Conservation (phyloP, 2,329 filamentous ascomycete genomes). For the Penicillium brevicompactum region DNA sequence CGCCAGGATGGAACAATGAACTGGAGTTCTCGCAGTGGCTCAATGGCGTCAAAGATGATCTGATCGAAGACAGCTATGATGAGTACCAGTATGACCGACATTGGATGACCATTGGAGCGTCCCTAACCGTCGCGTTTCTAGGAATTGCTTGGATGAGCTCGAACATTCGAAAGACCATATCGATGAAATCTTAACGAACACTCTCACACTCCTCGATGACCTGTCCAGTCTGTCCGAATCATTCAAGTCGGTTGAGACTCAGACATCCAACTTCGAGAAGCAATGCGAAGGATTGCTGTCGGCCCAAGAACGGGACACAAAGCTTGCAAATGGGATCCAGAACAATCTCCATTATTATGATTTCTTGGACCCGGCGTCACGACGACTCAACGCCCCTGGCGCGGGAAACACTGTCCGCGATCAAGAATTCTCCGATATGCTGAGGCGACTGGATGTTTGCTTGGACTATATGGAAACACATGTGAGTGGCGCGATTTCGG, state of each 20-base stretch:
- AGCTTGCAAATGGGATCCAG: constrained; percentile 79
- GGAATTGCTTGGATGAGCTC: constrained; percentile 79
- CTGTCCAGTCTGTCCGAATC: constrained; percentile 79
- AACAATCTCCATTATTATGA: constrained; percentile 93
- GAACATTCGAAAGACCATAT: constrained; percentile 80
- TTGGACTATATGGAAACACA: constrained; percentile 90
- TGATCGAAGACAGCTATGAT: constrained; percentile 80
- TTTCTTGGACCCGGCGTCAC: constrained; percentile 87
- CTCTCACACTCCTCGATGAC: constrained; percentile 72
- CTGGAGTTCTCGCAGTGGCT: constrained; percentile 64
- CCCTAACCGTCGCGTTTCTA: constrained; percentile 35
- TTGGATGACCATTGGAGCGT: constrained; percentile 11
- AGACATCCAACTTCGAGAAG: constrained; percentile 89
- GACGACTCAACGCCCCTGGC: constrained; percentile 87
- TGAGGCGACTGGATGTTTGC: constrained; percentile 84
- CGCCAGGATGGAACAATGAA: constrained; percentile 47
- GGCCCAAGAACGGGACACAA: constrained; percentile 77
- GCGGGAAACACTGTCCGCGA: constrained; percentile 83
- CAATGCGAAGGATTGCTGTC: constrained; percentile 86
- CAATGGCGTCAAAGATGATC: constrained; percentile 61
- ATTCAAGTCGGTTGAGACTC: constrained; percentile 82
- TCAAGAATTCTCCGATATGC: constrained; percentile 82
- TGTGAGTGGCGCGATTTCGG: constrained; percentile 51
- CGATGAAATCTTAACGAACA: constrained; percentile 74
- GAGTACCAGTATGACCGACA: constrained; percentile 68